Evolutionary conservation across 108 stramenopile genomes (phyloP).

Genomic region (Pinguiococcus pyrenoidosus): DNA sequence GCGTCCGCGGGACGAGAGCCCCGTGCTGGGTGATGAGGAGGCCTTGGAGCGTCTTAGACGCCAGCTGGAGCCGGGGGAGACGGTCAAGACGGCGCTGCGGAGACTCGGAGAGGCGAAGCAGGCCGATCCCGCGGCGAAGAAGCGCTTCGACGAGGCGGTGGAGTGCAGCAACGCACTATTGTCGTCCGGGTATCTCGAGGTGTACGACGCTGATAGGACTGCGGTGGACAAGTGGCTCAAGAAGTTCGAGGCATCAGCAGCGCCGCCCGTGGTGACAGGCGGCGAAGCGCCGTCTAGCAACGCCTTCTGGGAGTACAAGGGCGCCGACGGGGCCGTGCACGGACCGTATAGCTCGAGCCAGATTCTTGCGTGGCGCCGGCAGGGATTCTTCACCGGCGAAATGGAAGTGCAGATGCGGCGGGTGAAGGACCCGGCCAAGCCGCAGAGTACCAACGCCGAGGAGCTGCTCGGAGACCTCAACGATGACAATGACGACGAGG

Average conservation of each 20-base stretch:
- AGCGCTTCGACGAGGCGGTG: too few species aligned
- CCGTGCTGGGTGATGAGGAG: conserved; percentile 6
- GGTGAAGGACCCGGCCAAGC: not conserved
- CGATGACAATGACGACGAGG: not conserved
- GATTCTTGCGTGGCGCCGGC: conserved; percentile 17
- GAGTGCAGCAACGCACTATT: too few species aligned
- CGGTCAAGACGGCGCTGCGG: not conserved
- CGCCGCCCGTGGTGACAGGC: too few species aligned
- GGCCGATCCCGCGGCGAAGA: not conserved
- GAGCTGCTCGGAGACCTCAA: not conserved
- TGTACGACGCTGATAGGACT: too few species aligned
- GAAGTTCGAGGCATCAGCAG: too few species aligned
- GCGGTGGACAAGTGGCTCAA: too few species aligned
- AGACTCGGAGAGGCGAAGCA: not conserved
- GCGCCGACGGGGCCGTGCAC: conserved; percentile 19
- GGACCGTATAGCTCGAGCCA: conserved; percentile 26
- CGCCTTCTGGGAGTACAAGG: conserved; percentile 29
- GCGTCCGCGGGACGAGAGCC: not conserved
- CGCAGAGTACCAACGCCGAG: not conserved
- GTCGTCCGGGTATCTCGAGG: too few species aligned
- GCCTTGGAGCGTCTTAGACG: conserved; percentile 14
- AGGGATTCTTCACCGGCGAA: conserved; percentile 23
- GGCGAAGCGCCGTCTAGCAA: too few species aligned
- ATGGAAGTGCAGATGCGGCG: conserved; percentile 8
- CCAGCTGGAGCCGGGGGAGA: too few species aligned